These are phyloP conservation scores for Quambalaria eucalypti DNA, from an alignment of 1,284 basidiomycete species.

Conservation along the genomic window DNA sequence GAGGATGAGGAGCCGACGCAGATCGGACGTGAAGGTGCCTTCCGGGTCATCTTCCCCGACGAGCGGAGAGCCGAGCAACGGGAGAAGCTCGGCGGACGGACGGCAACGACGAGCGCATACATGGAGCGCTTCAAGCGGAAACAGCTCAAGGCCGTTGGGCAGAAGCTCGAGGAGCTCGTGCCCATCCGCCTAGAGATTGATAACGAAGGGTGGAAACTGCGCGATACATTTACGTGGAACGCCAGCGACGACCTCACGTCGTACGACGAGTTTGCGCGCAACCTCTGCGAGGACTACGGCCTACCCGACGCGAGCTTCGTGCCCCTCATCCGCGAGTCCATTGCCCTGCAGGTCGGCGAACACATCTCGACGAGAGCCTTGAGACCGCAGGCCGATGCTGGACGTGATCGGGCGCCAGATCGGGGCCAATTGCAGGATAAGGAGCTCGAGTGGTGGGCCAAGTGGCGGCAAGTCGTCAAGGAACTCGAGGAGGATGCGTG, in stretches of 20 bases:
- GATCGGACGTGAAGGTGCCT: constrained; percentile 14
- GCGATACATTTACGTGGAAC: constrained; percentile 97
- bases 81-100: constrained; percentile 23
- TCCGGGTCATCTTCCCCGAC: constrained; percentile 28
- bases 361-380: constrained; percentile 49
- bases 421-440: constrained; percentile 7
- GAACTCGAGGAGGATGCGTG: constrained; percentile 1
- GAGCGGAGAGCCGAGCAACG: background rate
- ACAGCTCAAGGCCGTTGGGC: constrained; percentile 34
- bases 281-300: constrained; percentile 81
- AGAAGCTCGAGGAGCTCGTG: constrained; percentile 61
- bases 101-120: constrained; percentile 44
- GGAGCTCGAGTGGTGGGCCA: constrained; percentile 17
- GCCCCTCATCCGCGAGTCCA: constrained; percentile 66
- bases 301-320: constrained; percentile 63
- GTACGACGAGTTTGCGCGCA: constrained; percentile 79
- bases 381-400: background rate
- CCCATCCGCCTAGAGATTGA: constrained; percentile 93
- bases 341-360: constrained; percentile 77
- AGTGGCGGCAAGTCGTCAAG: constrained; percentile 7
- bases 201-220: constrained; percentile 75
- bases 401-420: constrained; percentile 1
- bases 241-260: constrained; percentile 76
- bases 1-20: constrained; percentile 18
- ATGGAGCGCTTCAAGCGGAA: constrained; percentile 55